These are phyloP conservation scores for Daldinia childiae DNA, from an alignment of 495 filamentous ascomycete species.

Conservation along the genomic window DNA sequence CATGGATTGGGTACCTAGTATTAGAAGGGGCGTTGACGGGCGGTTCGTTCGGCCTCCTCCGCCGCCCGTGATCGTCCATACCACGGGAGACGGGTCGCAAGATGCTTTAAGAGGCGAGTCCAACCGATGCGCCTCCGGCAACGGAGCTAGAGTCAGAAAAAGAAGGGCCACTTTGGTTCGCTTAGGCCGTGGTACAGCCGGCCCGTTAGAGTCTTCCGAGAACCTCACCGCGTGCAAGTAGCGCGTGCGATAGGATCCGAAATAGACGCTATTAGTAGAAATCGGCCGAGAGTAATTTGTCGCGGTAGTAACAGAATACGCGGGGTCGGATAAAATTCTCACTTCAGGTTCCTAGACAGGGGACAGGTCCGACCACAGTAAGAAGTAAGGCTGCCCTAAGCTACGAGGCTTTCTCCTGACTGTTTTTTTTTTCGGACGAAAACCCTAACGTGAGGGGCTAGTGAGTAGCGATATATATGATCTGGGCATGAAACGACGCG, in stretches of 20 bases:
- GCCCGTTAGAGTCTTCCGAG: conserved; percentile 36
- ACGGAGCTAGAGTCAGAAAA: conserved; percentile 66
- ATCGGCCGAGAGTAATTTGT: conserved; percentile 6
- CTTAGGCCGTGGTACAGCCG: conserved; percentile 44
- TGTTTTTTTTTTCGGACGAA: conserved; percentile 27
- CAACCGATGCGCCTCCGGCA: conserved; percentile 66
- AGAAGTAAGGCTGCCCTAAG: conserved; percentile 29
- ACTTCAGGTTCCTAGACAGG: conserved; percentile 21
- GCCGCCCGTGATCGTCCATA: conserved; percentile 77
- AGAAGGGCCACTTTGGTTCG: conserved; percentile 66
- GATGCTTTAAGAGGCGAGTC: conserved; percentile 55
- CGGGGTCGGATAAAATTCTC: conserved; percentile 23
- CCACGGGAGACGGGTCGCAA: conserved; percentile 57
- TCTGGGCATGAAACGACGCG: conserved; percentile 37
- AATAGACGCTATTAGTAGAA: conserved; percentile 20
- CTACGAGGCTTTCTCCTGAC: conserved; percentile 19
- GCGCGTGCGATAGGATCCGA: conserved; percentile 19
- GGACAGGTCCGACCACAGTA: conserved; percentile 14
- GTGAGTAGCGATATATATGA: conserved; percentile 29
- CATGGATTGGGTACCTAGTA: conserved; percentile 55
- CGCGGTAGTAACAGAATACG: conserved; percentile 22
- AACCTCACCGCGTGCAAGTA: conserved; percentile 26
- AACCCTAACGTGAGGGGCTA: conserved; percentile 33
- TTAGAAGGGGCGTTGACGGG: conserved; percentile 56
- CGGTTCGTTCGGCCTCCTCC: conserved; percentile 76